These are phyloP conservation scores for Angophora floribunda DNA, from an alignment of 345 rosid genomes.

Conservation along the genomic window DNA sequence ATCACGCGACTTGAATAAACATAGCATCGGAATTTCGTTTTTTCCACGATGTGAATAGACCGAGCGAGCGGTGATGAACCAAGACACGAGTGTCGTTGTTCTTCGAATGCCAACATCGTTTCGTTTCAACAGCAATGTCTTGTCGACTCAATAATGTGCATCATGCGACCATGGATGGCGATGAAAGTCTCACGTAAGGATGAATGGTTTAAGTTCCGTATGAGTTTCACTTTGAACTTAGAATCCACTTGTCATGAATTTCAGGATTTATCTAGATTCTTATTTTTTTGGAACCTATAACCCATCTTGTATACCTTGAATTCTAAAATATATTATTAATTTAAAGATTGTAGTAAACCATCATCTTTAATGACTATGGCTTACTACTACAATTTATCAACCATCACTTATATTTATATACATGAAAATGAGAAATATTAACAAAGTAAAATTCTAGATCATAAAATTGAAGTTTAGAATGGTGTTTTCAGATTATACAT, in stretches of 20 bases:
- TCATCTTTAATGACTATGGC: fast-evolving
- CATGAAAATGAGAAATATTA: fast-evolving
- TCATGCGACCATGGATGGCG: not conserved
- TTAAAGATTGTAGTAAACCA: not conserved
- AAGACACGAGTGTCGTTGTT: not conserved
- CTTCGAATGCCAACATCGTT: not conserved
- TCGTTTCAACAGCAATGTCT: not conserved
- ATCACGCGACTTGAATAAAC: too few species aligned
- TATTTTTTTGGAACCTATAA: fast-evolving
- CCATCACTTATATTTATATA: fast-evolving
- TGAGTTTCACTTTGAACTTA: too few species aligned
- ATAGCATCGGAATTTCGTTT: not conserved
- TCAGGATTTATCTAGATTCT: too few species aligned
- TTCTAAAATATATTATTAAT: too few species aligned
- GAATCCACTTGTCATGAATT: fast-evolving
- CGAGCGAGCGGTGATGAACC: not conserved
- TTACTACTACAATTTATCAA: fast-evolving
- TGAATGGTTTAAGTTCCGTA: fast-evolving
- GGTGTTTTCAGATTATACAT: fast-evolving
- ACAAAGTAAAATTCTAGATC: too few species aligned
- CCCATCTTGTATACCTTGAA: too few species aligned
- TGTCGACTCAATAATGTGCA: not conserved
- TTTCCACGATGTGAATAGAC: not conserved
- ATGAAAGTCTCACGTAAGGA: not conserved
- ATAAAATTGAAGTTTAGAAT: fast-evolving